Conservation (phyloP, 345 rosid genomes). For the Pseudoturritis turrita region DNA sequence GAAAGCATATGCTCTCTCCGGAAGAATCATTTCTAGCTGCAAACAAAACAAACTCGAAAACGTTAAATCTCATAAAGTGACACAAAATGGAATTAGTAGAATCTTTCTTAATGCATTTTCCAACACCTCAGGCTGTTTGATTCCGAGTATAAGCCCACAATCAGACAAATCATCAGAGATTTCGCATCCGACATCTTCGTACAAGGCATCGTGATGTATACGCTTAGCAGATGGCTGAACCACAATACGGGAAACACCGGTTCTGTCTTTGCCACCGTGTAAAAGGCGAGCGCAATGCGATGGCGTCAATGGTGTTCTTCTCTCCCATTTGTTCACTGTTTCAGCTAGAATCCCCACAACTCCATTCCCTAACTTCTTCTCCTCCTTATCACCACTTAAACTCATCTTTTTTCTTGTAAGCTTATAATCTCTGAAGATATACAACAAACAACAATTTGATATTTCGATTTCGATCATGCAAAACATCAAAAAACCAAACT, state of each 20-base stretch:
- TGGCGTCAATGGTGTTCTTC: slow-evolving; percentile 85
- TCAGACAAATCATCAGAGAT: slow-evolving; percentile 81
- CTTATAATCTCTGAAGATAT: neutral
- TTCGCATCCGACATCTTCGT: slow-evolving; percentile 80
- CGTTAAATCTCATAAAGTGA: neutral
- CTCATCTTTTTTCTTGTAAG: neutral
- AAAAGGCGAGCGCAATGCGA: slow-evolving; percentile 87
- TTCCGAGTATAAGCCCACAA: slow-evolving; percentile 80
- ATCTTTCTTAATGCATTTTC: neutral
- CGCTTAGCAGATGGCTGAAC: slow-evolving; percentile 92
- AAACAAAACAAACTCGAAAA: neutral
- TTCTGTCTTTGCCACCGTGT: slow-evolving; percentile 55
- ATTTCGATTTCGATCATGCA: neutral
- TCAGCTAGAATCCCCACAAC: slow-evolving; percentile 82
- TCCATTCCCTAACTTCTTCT: slow-evolving; percentile 75
- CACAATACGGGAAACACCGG: slow-evolving; percentile 74
- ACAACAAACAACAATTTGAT: neutral
- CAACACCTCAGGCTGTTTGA: slow-evolving; percentile 76
- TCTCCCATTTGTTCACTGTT: slow-evolving; percentile 84
- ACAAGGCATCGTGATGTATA: slow-evolving; percentile 76
- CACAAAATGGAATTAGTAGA: neutral
- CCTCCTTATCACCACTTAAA: slow-evolving; percentile 10
- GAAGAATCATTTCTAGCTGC: slow-evolving; percentile 76
- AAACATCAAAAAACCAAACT: neutral
- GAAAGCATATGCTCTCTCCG: slow-evolving; percentile 83